Evolutionary conservation across 2,329 filamentous ascomycete species (phyloP).

Genomic region (Ceratocystis papillata): DNA sequence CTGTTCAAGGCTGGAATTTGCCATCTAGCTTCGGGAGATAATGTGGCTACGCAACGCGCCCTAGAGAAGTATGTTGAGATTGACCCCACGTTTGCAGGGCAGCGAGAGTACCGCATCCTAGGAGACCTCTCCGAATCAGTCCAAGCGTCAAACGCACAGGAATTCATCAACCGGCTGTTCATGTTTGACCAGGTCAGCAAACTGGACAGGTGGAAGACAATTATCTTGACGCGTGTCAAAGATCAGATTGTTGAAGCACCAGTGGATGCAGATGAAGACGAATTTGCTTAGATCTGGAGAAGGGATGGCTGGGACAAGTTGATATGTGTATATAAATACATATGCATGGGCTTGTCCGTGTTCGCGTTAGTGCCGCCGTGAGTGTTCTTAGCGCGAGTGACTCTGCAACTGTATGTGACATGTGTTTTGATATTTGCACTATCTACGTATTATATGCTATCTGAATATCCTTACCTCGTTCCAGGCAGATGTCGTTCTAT

Average conservation of each 20-base stretch:
- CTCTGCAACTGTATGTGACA: no score
- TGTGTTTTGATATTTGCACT: no score
- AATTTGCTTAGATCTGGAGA: conserved; percentile 24
- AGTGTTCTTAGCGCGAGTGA: no score
- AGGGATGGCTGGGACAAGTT: not conserved
- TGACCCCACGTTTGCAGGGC: conserved; percentile 64
- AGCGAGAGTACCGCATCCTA: conserved; percentile 72
- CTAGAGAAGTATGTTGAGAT: conserved; percentile 72
- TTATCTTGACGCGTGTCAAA: conserved; percentile 72
- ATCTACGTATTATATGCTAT: no score
- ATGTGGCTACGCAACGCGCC: conserved; percentile 67
- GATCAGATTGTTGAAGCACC: conserved; percentile 56
- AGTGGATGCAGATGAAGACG: conserved; percentile 31
- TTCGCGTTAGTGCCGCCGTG: no score
- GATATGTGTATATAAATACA: not conserved
- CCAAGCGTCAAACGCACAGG: conserved; percentile 67
- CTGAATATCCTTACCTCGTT: no score
- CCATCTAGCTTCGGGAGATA: conserved; percentile 62
- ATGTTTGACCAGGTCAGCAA: conserved; percentile 87
- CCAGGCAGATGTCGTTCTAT: no score
- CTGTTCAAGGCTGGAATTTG: conserved; percentile 90
- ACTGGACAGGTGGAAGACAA: conserved; percentile 95
- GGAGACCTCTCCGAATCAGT: conserved; percentile 64
- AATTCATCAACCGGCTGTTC: conserved; percentile 76
- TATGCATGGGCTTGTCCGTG: not conserved